phyloP scores from a whole-genome alignment of 352 stramenopile genomes.

The Globisporangium okanoganense region DNA sequence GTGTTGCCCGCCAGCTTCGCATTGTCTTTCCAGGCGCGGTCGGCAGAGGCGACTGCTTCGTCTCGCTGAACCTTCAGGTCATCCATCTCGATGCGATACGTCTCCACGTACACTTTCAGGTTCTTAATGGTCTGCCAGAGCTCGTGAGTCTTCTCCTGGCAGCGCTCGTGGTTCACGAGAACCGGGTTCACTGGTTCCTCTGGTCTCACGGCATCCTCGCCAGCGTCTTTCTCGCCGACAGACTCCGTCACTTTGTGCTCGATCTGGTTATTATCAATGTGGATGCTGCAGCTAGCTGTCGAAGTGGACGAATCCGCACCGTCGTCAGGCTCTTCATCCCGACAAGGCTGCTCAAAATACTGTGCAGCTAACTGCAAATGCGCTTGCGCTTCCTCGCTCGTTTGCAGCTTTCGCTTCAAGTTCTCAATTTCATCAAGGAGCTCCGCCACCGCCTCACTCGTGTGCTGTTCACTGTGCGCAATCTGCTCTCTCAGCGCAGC shows the following conservation, averaged over 20 bases:
- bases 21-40: conserved; percentile 57
- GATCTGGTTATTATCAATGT: conserved; percentile 3
- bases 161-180: conserved; percentile 36
- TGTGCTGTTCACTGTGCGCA: not conserved
- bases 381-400: conserved; percentile 6
- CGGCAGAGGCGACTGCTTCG: conserved; percentile 46
- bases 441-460: conserved; percentile 1
- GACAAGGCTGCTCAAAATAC: not conserved
- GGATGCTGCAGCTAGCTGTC: not conserved
- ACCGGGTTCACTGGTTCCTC: not conserved
- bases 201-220: not conserved
- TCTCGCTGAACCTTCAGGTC: conserved; percentile 48
- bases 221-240: not conserved
- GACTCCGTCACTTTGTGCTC: not conserved
- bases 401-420: conserved; percentile 5
- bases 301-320: not conserved
- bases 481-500: conserved; percentile 5
- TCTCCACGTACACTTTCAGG: conserved; percentile 60
- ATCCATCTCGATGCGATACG: conserved; percentile 48
- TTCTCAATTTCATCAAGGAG: conserved; percentile 13
- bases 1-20: conserved; percentile 48
- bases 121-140: conserved; percentile 61
- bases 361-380: not conserved
- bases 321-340: not conserved
- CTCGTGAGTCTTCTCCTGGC: conserved; percentile 63